These are phyloP conservation scores for Stachybotrys elegans DNA, from an alignment of 2,329 filamentous ascomycete genomes.

Conservation along the genomic window DNA sequence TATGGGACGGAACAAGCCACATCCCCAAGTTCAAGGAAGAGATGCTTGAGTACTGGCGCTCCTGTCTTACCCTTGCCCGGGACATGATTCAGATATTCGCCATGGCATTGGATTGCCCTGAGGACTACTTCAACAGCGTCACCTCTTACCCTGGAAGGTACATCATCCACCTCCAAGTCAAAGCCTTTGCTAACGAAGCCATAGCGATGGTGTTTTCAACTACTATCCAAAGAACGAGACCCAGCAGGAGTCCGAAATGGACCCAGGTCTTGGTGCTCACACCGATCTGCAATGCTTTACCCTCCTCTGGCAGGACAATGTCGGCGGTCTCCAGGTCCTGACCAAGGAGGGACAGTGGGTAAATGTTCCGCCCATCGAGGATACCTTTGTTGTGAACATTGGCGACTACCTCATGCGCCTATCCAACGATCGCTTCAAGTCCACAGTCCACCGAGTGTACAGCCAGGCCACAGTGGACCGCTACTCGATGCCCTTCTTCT, in stretches of 20 bases:
- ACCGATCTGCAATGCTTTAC: constrained; percentile 34
- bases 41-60: constrained; percentile 40
- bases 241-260: background rate
- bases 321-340: constrained; percentile 22
- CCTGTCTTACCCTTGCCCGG: constrained; percentile 45
- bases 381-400: constrained; percentile 20
- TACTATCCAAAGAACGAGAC: constrained; percentile 7
- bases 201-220: constrained; percentile 5
- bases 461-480: constrained; percentile 34
- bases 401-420: constrained; percentile 18
- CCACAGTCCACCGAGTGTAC: constrained; percentile 40
- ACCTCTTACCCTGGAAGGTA: constrained; percentile 7
- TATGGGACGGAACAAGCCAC: constrained; percentile 46
- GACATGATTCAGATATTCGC: constrained; percentile 48
- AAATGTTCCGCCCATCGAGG: constrained; percentile 15
- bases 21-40: constrained; percentile 43
- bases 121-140: constrained; percentile 46
- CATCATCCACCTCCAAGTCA: background rate
- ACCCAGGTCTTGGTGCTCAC: constrained; percentile 6
- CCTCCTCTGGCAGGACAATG: constrained; percentile 29
- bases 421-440: constrained; percentile 16
- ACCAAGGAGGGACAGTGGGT: constrained; percentile 16
- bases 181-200: background rate
- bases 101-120: constrained; percentile 46
- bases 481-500: constrained; percentile 53